Evolutionary conservation across 352 stramenopile genomes (phyloP), one percentile per base, ranked within the genome.

Genomic region (Globisporangium nagaii): DNA sequence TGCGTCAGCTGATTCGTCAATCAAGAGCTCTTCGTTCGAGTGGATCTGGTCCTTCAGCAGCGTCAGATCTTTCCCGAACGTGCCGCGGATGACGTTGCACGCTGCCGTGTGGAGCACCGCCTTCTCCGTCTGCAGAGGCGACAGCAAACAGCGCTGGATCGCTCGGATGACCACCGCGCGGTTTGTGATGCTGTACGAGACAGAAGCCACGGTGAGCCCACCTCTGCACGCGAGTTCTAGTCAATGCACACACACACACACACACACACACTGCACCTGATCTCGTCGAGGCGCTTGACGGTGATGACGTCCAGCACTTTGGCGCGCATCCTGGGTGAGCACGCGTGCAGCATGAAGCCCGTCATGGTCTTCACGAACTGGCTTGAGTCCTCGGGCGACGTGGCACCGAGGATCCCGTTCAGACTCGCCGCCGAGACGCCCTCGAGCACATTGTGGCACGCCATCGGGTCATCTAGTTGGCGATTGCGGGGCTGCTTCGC

Each of bases 321-420:
- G 11, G 72, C 63, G 25, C 84, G 79, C 52, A 88, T 80, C 22
- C 59, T 57, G 20, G 81, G 75, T 9, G 71, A 58, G 30, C 77
- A 86, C 30, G 79, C 77, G 34, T 90, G 76, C 44, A 93, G 68
- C 81, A 93, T 91, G 57, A 93, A 93, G 47, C 79, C 77, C 8
- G 83, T 88, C 84, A 93, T 92, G 17, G 78, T 92, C 51, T 71
- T 83, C 62, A 76, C 84, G 41, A 86, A 91, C 56, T 88, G 64
- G 46, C 71, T 86, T 42, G 81, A 89, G 47, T 81, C 58, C 44
- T 90, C 71, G 1, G 84, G 84, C 10, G 84, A 91, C 5, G 75
- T 93, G 5, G 84, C 84, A 1, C 75, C 71, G 11, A 93, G 65
- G 25, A 93, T 91, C 11, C 75, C 81, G 50, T 93, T 93, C 4